phyloP scores from a whole-genome alignment of 2,329 filamentous ascomycete genomes.

The Penicillium sp. region DNA sequence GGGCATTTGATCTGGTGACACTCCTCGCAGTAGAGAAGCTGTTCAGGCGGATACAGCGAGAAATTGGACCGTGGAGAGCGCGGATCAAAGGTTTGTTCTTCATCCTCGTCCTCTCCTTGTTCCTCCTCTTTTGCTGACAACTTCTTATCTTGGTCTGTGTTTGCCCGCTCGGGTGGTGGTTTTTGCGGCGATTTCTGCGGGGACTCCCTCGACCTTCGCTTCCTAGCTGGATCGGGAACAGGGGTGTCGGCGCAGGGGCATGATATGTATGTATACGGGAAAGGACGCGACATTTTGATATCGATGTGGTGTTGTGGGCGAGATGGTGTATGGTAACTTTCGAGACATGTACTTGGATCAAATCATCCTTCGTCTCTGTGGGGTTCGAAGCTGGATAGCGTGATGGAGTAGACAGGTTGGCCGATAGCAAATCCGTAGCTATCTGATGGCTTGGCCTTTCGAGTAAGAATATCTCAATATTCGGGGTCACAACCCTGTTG shows the following conservation, averaged over 20 bases:
- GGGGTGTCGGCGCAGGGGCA: conserved; percentile 53
- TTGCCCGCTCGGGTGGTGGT: conserved; percentile 19
- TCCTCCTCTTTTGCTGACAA: conserved; percentile 15
- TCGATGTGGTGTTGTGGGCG: neutral
- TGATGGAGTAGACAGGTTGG: neutral
- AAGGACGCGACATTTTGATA: conserved; percentile 45
- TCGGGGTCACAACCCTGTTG: neutral
- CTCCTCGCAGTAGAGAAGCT: conserved; percentile 92
- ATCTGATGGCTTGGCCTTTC: neutral
- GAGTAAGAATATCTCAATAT: neutral
- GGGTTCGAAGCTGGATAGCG: neutral
- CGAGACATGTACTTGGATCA: conserved; percentile 6
- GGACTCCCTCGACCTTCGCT: conserved; percentile 31
- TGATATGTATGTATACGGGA: conserved; percentile 57
- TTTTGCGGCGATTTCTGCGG: conserved; percentile 26
- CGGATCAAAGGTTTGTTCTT: conserved; percentile 76
- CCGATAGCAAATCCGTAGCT: neutral
- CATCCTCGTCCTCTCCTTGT: conserved; percentile 51
- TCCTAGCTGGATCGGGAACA: conserved; percentile 32
- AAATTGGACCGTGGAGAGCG: conserved; percentile 76
- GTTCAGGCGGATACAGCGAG: conserved; percentile 83
- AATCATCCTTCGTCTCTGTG: conserved; percentile 15
- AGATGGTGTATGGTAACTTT: neutral
- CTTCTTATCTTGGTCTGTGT: conserved; percentile 1
- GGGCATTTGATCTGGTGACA: conserved; percentile 93